Evolutionary conservation across 441 rosid genomes (phyloP), one percentile per base, ranked within the genome.

Genomic region (Brassica balearica): DNA sequence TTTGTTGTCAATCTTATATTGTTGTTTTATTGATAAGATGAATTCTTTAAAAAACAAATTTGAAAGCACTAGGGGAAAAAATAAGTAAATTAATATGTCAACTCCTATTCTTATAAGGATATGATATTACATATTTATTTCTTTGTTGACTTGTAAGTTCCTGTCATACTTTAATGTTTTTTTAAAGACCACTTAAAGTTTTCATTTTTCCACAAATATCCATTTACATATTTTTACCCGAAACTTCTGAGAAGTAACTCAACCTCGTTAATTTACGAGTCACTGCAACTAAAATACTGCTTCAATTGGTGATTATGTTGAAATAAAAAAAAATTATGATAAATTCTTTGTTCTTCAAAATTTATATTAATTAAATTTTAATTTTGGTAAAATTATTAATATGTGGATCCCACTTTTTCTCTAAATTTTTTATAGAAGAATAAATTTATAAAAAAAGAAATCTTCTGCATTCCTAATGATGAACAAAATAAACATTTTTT

Each of bases 81-180:
- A 59, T 65, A n/a, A 29, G 23, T 58, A 68, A 78, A 73, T 59
- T 29, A 78, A 46, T 72, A 66, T 72, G 81, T 68, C 78, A 68
- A 73, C 74, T 53, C 74, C 73, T 78, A 29, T 29, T 29, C 34
- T 29, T 67, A 59, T 67, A 59, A 67, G 62, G 69, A 77, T 65
- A 19, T 77, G 38, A 66, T 58, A 17, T 61, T 56, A 67, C 55
- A 66, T 72, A 25, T 29, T 67, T 46, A 12, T 78, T n/a, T 73
- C 3, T 48, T 20, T 61, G n/a, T 73, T 79, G 82, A 73, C 82
- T 78, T 66, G n/a, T 59, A 46, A 29, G 55, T 20, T 64, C 48
- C 9, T 72, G 41, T 58, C 81, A 43, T 32, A 19, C 23, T 56
- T 59, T 10, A 14, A n/a, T 6, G 6, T 10, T 19, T 10, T 10